Evolutionary conservation across 306 rosid genomes (phyloP), one percentile per base, ranked within the genome.

Genomic region (Dryas drummondii): DNA sequence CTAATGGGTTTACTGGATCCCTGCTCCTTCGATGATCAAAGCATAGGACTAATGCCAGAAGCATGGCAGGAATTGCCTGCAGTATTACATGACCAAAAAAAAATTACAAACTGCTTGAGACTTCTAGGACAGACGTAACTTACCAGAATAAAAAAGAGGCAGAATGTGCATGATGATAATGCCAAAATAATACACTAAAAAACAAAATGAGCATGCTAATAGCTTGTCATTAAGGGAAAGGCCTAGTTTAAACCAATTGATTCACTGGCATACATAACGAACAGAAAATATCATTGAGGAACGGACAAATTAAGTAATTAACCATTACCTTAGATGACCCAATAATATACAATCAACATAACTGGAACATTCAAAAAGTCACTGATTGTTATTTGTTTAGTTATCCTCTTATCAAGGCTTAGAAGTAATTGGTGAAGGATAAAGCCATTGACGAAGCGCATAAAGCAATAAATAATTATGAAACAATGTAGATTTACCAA

Each of bases 31-130:
- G 97, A 70, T 92, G 83, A 76, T 96, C 99, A 72, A 96, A 96
- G 83, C 91, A 88, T 77, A 96, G 98, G 78, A 96, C 92, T 61
- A 92, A 85, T 66, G 99, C 99, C 82, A 96, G 84, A 37, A 96
- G 94, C 99, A 96, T 96, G 56, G 92, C 86, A 11, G 99, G 99
- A 75, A 96, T 92, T 68, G 99, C 99, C 98, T 96, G 81, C 79
- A 81, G 74, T 45, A 11, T 16, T 51, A 72, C 73, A 75, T 32
- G 44, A 69, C 41, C 32, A 46, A 41, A 55, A 74, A 4, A 58
- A 46, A 54, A 11, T 74, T 59, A 72, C 10, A 59, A 49, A 53
- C 27, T 64, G 46, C 22, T 46, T 14, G 50, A 71, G 17, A 7
- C 7, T 52, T 58, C 9, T 56, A 48, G 6, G 17, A 53, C 48